Evolutionary conservation across 2,329 filamentous ascomycete species (phyloP).

Genomic region (Fonsecaea multimorphosa): DNA sequence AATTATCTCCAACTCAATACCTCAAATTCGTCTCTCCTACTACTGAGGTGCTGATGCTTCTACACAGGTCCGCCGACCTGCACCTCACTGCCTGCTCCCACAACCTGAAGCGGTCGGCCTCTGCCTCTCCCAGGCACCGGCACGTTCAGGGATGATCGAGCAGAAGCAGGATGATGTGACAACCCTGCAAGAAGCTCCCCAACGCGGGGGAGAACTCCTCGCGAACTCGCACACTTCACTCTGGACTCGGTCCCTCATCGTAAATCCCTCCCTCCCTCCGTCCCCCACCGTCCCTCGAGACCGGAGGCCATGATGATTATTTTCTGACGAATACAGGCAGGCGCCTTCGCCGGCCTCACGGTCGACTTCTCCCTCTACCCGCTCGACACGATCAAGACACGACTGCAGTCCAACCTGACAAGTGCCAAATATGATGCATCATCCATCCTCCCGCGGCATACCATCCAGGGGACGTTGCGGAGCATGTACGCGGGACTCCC

Average conservation of each 20-base stretch:
- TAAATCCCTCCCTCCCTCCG: conserved; percentile 11
- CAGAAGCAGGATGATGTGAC: conserved; percentile 37
- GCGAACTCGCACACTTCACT: conserved; percentile 47
- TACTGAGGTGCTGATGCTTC: too few relatives aligned
- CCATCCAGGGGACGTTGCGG: conserved; percentile 81
- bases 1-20: conserved; percentile 4
- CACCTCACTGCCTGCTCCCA: not conserved
- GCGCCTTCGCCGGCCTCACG: conserved; percentile 89
- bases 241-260: conserved; percentile 51
- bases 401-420: conserved; percentile 80
- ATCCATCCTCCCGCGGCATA: conserved; percentile 40
- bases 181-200: conserved; percentile 25
- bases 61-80: not conserved
- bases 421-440: conserved; percentile 62
- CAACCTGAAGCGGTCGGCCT: not conserved
- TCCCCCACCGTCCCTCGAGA: too few relatives aligned
- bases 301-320: not conserved
- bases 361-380: conserved; percentile 97
- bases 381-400: conserved; percentile 98
- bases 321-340: conserved; percentile 62
- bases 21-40: not conserved
- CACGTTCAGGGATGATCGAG: conserved; percentile 31
- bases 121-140: not conserved
- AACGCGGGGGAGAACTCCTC: conserved; percentile 37
- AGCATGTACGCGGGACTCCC: conserved; percentile 95